Base-by-base conservation (phyloP, 1,284 basidiomycete genomes). In the Ceratobasidium sp. region DNA sequence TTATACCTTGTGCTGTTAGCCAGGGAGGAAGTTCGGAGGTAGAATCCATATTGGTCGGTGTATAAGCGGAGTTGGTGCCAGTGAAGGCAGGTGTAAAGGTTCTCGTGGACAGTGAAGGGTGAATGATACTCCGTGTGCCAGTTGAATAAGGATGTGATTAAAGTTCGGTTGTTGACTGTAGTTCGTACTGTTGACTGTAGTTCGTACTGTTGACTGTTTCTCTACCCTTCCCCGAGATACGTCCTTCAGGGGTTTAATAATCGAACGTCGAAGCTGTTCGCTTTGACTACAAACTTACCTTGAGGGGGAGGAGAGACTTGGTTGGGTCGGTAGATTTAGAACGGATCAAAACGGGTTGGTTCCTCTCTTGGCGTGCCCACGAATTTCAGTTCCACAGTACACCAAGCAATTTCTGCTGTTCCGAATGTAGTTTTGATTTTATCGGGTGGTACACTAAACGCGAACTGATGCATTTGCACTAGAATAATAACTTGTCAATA, bases 381-480 rank as follows among this genome's bases (percentile, higher is more conserved):
- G 34, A 34, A n/a, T n/a, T 46, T 11, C 43, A 46, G 13, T n/a
- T 46, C 43, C 43, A 46, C 43, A 46, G 13, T 11, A n/a, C 43
- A 5, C 43, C 43, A 46, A n/a, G n/a, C 2, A 46, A n/a, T n/a
- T n/a, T 16, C n/a, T 24, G n/a, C 9, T 2, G 24, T 27, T n/a
- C 9, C 24, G 6, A 22, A 27, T 53, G 49, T 24, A 56, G 27
- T 62, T 46, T 22, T 22, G 22, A 24, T 43, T 27, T 11, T 1
- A 4, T 16, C 13, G 14, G 43, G 6, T 4, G 7, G 54, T 58
- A 71, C 54, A 58, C 59, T 54, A 71, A n/a, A 71, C 54, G 31
- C 66, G 66, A 34, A 71, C 39, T 31, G 66, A 71, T 43, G 66
- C 66, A 39, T 71, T 71, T 16, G 66, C 66, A 14, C 66, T 71